Conservation (phyloP, 2,329 filamentous ascomycete species). For the Rhytidhysteron rufulum region DNA sequence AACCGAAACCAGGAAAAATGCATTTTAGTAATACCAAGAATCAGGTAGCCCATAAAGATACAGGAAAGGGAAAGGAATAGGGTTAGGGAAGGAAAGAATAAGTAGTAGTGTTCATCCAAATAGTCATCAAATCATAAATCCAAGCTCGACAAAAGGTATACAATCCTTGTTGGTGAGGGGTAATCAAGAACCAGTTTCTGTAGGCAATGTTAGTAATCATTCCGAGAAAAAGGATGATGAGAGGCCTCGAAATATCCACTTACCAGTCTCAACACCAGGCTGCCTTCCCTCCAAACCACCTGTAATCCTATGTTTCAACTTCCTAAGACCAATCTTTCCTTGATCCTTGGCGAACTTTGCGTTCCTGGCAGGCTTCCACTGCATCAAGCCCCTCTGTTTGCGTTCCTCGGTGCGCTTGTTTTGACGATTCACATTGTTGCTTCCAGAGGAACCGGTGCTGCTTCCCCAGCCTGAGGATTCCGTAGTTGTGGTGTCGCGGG, state of each 20-base stretch:
- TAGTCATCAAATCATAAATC: too few relatives aligned
- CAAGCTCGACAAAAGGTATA: too few relatives aligned
- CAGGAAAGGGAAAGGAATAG: too few relatives aligned
- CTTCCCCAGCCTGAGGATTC: conserved; percentile 9
- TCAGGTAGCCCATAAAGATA: too few relatives aligned
- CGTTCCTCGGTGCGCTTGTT: conserved; percentile 72
- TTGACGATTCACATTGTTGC: conserved; percentile 57
- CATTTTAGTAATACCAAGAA: too few relatives aligned
- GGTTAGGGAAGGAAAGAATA: too few relatives aligned
- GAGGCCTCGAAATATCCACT: conserved; percentile 16
- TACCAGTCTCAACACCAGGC: conserved; percentile 77
- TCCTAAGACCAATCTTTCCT: conserved; percentile 70
- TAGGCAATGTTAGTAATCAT: neutral
- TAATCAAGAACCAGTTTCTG: conserved; percentile 14
- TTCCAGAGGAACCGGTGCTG: conserved; percentile 13
- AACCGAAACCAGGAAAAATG: too few relatives aligned
- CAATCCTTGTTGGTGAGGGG: too few relatives aligned
- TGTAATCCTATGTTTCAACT: conserved; percentile 71
- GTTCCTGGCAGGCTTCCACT: conserved; percentile 89
- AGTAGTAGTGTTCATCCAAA: too few relatives aligned
- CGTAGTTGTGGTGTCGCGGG: conserved; percentile 23
- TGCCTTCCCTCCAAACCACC: conserved; percentile 71
- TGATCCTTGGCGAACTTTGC: conserved; percentile 84
- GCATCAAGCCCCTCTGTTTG: conserved; percentile 87
- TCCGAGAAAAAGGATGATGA: neutral